These are phyloP conservation scores for Arthrobotrys pseudoclavata DNA, from an alignment of 2,329 filamentous ascomycete genomes.

Conservation along the genomic window DNA sequence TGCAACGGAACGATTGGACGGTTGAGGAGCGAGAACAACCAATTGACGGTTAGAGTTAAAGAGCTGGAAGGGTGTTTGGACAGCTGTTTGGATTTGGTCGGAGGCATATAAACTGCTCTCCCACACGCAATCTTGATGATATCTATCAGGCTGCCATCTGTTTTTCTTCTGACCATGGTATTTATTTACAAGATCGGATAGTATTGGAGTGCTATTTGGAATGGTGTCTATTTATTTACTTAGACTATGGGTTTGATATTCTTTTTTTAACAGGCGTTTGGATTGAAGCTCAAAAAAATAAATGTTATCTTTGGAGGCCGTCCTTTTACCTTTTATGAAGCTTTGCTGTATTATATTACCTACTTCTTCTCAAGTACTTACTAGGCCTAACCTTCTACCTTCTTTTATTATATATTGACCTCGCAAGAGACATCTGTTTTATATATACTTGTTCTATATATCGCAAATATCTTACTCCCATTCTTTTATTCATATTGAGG, in stretches of 20 bases:
- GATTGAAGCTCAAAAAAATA: conserved; percentile 3
- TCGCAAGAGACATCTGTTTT: conserved; percentile 1
- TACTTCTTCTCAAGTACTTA: conserved; percentile 1
- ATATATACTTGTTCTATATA: background rate
- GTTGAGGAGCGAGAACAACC: conserved; percentile 44
- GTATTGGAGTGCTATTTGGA: conserved; percentile 14
- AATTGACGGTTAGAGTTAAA: conserved; percentile 31
- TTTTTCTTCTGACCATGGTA: background rate
- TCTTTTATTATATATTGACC: conserved; percentile 8
- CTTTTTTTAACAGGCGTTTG: conserved; percentile 15
- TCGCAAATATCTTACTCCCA: background rate
- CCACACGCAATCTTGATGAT: background rate
- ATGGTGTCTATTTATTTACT: background rate
- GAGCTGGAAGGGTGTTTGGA: conserved; percentile 57
- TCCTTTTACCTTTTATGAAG: background rate
- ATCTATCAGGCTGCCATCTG: background rate
- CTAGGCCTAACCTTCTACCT: background rate
- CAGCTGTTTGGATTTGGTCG: conserved; percentile 50
- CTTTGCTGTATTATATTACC: conserved; percentile 22
- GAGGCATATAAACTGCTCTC: conserved; percentile 26
- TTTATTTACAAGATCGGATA: conserved; percentile 14
- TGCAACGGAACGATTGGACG: conserved; percentile 40
- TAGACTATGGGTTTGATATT: conserved; percentile 12
- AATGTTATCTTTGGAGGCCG: background rate
- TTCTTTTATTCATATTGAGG: background rate